Evolutionary conservation across 1,284 basidiomycete genomes (phyloP), one percentile per base, ranked within the genome.

Genomic region (Schizophyllum commune): DNA sequence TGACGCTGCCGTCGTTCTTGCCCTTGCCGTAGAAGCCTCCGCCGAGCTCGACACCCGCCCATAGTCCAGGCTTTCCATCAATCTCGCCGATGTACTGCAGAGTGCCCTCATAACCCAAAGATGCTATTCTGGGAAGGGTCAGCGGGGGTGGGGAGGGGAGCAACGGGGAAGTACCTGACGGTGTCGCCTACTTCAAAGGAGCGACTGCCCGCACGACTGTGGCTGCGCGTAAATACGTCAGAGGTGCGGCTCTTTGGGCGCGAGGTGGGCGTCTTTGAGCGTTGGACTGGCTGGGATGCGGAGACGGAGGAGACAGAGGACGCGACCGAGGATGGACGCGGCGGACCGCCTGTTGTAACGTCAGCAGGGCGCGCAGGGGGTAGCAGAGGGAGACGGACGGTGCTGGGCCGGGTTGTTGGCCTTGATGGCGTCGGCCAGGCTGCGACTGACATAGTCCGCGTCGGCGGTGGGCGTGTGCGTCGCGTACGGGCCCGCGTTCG

Each of bases 1-100:
- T 83, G 2, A 97, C 94, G 55, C 85, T 85, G 20, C 96, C 96
- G 69, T 98, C 86, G 69, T 99, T 99, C 78, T 98, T 98, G 1
- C 96, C 96, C 71, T 91, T 91, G n/a, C 96, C 95, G 15, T 80
- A 74, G 70, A 93, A 96, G 1, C 89, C 90, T 51, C 87, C 88
- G 65, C 83, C 77, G n/a, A 98, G 79, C 73, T 96, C 92, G 17
- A 98, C 91, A 32, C 94, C 94, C 27, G 92, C 94, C 91, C 91
- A 98, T 15, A 86, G 75, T 4, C 94, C 95, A 5, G 83, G 80
- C 72, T 96, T 96, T 56, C 89, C 91, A 20, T 91, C 86, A 60
- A 95, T 94, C 65, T 85, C 82, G 1, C 94, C 94, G 15, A 94
- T 65, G 73, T 86, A 97, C 64, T 84, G 77, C 60, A 97, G 73